Base-by-base conservation (phyloP, 345 rosid genomes). In the Populus ilicifolia region DNA sequence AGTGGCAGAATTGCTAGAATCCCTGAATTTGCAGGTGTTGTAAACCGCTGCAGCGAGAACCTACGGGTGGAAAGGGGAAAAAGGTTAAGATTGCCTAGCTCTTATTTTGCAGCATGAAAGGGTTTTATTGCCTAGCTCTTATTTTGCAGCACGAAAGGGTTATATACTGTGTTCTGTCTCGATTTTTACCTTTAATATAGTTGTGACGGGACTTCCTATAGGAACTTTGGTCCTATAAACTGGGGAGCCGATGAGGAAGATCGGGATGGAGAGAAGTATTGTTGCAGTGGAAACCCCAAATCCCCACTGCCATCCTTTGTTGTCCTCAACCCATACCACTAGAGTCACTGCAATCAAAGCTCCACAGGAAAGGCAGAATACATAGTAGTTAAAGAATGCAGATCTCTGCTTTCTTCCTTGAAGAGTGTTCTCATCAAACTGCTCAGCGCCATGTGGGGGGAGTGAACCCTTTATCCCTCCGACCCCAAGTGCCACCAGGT, bases 401-500 rank as follows among this genome's bases (percentile, higher is more conserved):
- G 98, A 90, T 83, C 98, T 84, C 80, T 91, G 94, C 86, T 85
- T 89, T 88, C 98, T 88, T 80, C 97, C 97, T 74, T 62, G 86
- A 25, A 83, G 76, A 23, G 90, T 89, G 69, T 77, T 87, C 79
- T 93, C 97, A 78, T 93, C 98, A 68, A 93, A 91, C 77, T 94
- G 98, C 85, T 93, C 98, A 0, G 98, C 97, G 41, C 98, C 98
- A 30, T 93, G 97, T n/a, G 93, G 87, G 8, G 92, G 93, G 75
- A 94, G 92, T 29, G 98, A 93, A 36, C 98, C 98, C 86, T 93
- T 94, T 77, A 93, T 91, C 52, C 98, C 98, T 67, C 98, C 98
- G 33, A 91, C 98, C 67, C 98, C 97, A 11, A 93, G 87, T 29
- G 98, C 98, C 59, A 89, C 95, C 77, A 93, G 83, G 82, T 91